Evolutionary conservation across 2,329 filamentous ascomycete species (phyloP), one percentile per base, ranked within the genome.

Genomic region (Nemania bipapillata): DNA sequence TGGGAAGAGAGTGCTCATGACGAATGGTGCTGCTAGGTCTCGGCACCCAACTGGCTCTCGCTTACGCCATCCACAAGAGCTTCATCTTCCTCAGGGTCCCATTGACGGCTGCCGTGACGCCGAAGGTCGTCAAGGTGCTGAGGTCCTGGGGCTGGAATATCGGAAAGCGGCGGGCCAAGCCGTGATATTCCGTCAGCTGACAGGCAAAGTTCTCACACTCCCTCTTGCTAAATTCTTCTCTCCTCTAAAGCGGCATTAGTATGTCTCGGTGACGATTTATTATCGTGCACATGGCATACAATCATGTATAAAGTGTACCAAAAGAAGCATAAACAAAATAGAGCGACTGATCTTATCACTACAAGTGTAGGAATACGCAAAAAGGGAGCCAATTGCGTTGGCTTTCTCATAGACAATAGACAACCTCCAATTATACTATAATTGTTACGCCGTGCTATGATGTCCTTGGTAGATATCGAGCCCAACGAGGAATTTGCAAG

Each of bases 11-110:
- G 8, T 32, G 5, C 2, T 15, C 45, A 15, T 37, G 67, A 59
- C 69, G 74, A 47, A 75, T 56, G 42, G 64, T 61, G 20, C 22
- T 42, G 42, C 45, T 71, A 90, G 88, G 88, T 74, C 80, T 91
- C 37, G 88, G 85, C 59, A 98, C 96, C 8, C 94, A 97, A 78
- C 84, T 99, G 32, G 94, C 93, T 17, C 86, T 99, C 56, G 96
- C 96, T 12, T 99, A 99, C 78, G 95, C 95, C 30, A 93, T 99
- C 66, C 96, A 99, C 85, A 99, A 99, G 83, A 96, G 92, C 74
- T 93, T 98, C 80, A 97, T 99, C 76, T 97, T 99, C 80, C 81
- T 98, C 73, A 89, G 96, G n/a, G 93, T 99, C 9, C 96, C 96
- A 8, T 82, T 98, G 71, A 96, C 96, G 0, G 94, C 93, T 12